Evolutionary conservation across 1,139 yeast genomes (phyloP), one percentile per base, ranked within the genome.

Genomic region (Suhomyces coccinellae): DNA sequence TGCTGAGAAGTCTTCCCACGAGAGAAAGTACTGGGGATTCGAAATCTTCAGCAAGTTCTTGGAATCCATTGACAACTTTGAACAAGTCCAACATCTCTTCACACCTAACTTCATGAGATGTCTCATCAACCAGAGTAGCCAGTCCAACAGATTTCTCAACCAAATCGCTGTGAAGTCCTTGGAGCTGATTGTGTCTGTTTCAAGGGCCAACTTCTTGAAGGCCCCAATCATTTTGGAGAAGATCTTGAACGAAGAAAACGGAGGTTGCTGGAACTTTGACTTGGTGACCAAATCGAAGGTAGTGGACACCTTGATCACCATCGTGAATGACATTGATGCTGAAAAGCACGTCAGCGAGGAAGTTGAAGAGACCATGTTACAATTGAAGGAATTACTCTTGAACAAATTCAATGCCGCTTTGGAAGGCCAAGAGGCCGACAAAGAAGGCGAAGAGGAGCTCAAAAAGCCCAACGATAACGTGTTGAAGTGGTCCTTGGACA

Each of bases 21-120:
- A 91, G 63, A 76, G 97, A 50, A 93, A 91, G 60, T 87, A 77
- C 62, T 80, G 89, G 80, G 99, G 98, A 0, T 81, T 91, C 56
- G 87, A 87, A 55, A 76, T 91, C 6, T 82, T 91, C 53, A 71
- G 66, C 32, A 70, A 77, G 41, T 74, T 82, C 40, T 62, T 85
- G 26, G 54, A 44, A 43, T 49, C 63, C 10, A 50, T 65, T 1
- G 51, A 69, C 3, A 61, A 74, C 0, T 53, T 64, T 1, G 57
- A 63, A 2, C 61, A 65, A 26, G 60, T 84, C 0, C 54, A 65
- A 2, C 44, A 56, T 27, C 57, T 89, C 2, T 79, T 91, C 58
- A 79, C 90, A 3, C 82, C 82, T 20, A 89, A 91, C 62, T 71
- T 91, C 30, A 63, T 87, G 69, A 76, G 96, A 57, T 79, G 88